Evolutionary conservation across 2,329 filamentous ascomycete species (phyloP), one percentile per base, ranked within the genome.

Genomic region (Dissoconium aciculare): DNA sequence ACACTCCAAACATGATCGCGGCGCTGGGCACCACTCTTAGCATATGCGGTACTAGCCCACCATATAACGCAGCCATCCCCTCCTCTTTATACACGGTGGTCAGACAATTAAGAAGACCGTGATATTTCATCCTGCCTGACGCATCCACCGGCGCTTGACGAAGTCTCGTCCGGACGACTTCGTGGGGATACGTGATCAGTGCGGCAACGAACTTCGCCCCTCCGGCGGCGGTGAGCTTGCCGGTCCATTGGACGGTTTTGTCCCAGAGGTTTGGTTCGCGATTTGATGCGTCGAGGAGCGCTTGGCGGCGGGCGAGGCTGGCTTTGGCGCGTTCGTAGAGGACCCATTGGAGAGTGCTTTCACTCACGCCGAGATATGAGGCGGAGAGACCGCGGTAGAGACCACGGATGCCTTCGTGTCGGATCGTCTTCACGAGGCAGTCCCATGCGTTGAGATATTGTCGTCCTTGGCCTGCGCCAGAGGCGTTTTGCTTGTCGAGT

Each of bases 1-100:
- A 93, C 64, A 89, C 89, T 56, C 83, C 84, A 55, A 94, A 93
- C 80, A 92, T 94, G 54, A 95, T 92, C 43, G 81, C 84, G 5
- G 87, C 84, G 44, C 80, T 89, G 1, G 87, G 87, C 4, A 94
- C 85, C 5, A 85, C 85, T 38, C 85, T 70, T 57, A 94, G 71
- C 47, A 95, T 71, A 53, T 95, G 87, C 27, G 87, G 84, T 10
- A 85, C 91, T 48, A 95, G 64, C 11, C 85, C 85, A 33, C 87
- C 85, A 51, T 94, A 95, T 38, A 95, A 63, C 17, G 78, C 80
- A 27, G 75, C 71, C 56, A 93, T 66, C 28, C 85, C 83, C 55
- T 94, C 87, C 49, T 94, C 83, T 49, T 77, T 78, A 69, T 75
- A 87, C 26, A 94, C 78, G 11, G 83, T 67, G 52, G 73, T 74